Evolutionary conservation across 2,329 filamentous ascomycete genomes (phyloP).

Genomic region (Neofusicoccum parvum): DNA sequence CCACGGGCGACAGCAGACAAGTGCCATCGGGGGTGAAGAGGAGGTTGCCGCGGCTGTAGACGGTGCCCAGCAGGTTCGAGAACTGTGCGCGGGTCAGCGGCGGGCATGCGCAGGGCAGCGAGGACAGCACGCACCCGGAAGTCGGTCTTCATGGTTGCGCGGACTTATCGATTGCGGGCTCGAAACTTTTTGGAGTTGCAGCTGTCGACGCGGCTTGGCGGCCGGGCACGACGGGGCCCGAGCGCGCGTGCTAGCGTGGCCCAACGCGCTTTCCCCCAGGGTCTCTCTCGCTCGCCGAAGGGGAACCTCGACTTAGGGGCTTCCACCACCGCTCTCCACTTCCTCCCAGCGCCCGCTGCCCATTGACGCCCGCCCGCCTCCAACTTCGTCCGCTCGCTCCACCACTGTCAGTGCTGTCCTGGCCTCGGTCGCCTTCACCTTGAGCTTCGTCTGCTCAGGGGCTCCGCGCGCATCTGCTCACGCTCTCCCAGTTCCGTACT

Average conservation of each 20-base stretch:
- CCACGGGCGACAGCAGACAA: slow-evolving; percentile 92
- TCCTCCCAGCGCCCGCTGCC: slow-evolving; percentile 7
- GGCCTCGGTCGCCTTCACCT: background rate
- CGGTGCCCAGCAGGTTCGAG: slow-evolving; percentile 95
- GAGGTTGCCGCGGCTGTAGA: slow-evolving; percentile 97
- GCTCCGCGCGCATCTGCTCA: slow-evolving; percentile 11
- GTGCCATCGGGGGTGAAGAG: slow-evolving; percentile 96
- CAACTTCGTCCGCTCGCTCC: slow-evolving; percentile 21
- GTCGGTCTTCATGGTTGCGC: slow-evolving; percentile 86
- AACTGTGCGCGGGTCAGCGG: slow-evolving; percentile 63
- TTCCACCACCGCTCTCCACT: slow-evolving; percentile 19
- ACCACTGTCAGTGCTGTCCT: background rate
- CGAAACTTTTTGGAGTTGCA: slow-evolving; percentile 37
- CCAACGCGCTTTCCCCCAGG: slow-evolving; percentile 17
- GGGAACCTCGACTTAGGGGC: slow-evolving; percentile 23
- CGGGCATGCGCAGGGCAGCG: background rate
- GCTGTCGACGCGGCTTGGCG: slow-evolving; percentile 1
- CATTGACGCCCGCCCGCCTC: slow-evolving; percentile 13
- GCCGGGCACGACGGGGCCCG: background rate
- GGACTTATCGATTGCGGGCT: slow-evolving; percentile 18
- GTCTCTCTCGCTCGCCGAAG: slow-evolving; percentile 20
- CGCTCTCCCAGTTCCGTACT: slow-evolving; percentile 12
- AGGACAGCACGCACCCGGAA: slow-evolving; percentile 71
- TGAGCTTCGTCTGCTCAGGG: slow-evolving; percentile 18
- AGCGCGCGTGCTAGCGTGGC: slow-evolving; percentile 20